phyloP scores from a whole-genome alignment of 1,284 basidiomycete species.

The Prillingera fragicola region DNA sequence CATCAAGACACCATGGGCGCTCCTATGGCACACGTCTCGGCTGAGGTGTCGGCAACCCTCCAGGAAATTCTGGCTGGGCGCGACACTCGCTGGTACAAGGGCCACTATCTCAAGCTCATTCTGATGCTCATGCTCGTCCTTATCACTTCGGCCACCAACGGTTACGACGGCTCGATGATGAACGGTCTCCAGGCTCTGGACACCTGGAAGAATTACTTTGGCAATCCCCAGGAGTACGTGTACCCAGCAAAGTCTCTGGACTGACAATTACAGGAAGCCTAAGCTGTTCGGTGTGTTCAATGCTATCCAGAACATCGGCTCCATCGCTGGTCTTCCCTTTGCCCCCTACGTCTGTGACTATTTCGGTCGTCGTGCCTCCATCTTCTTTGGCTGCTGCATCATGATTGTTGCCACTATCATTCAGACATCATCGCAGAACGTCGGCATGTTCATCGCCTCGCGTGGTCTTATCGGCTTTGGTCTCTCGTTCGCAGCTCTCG shows the following conservation, averaged over 20 bases:
- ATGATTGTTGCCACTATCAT: constrained; percentile 33
- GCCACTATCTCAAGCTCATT: constrained; percentile 25
- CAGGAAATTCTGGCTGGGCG: constrained; percentile 18
- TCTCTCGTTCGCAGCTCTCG: constrained; percentile 30
- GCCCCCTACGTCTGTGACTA: constrained; percentile 27
- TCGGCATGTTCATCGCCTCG: constrained; percentile 60
- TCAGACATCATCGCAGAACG: constrained; percentile 51
- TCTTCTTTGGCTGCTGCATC: constrained; percentile 25
- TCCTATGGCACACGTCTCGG: background rate
- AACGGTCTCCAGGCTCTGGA: constrained; percentile 17
- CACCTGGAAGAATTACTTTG: constrained; percentile 7
- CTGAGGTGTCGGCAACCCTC: background rate
- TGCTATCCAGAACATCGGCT: constrained; percentile 28
- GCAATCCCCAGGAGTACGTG: constrained; percentile 2
- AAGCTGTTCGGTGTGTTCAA: constrained; percentile 24
- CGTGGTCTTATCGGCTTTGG: constrained; percentile 63
- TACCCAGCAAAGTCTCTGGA: background rate
- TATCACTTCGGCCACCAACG: constrained; percentile 30
- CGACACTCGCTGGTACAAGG: constrained; percentile 31
- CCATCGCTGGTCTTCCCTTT: constrained; percentile 23
- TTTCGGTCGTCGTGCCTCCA: constrained; percentile 39
- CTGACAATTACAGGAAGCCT: constrained; percentile 1
- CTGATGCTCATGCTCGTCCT: constrained; percentile 25
- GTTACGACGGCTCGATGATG: constrained; percentile 27
- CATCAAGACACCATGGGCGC: constrained; percentile 2